Evolutionary conservation across 345 rosid genomes (phyloP), one percentile per base, ranked within the genome.

Genomic region (Eucalyptus polyanthemos): DNA sequence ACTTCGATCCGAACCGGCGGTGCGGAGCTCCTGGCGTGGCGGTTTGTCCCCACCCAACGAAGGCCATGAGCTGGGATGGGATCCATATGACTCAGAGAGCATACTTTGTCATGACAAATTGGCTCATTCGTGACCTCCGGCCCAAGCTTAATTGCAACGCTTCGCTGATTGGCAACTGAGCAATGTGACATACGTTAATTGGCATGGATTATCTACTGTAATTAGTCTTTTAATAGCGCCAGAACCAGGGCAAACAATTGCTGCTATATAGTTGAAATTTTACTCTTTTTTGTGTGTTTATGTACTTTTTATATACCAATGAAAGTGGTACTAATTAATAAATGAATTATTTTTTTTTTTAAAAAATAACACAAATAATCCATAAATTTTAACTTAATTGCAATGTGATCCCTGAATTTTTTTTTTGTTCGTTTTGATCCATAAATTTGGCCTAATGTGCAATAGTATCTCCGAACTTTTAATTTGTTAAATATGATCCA

Each of bases 41-140:
- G 3, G 87, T 90, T 24, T 93, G 94, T 80, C 24, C 54, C 3
- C 50, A 92, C 44, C 91, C 89, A 3, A 42, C 86, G 13, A 47
- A 67, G 25, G 47, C 47, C 27, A 60, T 92, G 6, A 87, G 88
- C 62, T 93, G 94, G 93, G 94, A 93, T 47, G 93, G 92, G 65
- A 22, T 89, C 62, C 88, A 89, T 45, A 47, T 89, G 62, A 87
- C 86, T 7, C 76, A 87, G 80, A 62, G 34, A 54, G 88, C 76
- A 9, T 60, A 60, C 45, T 34, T 0, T 6, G 31, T n/a, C 50
- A 60, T 87, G 47, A 27, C 88, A 25, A n/a, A 60, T 37, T 49
- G 56, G 54, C 87, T 86, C 37, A 22, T 86, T 50, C 56, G 7
- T 19, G 87, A 86, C 37, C 51, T 86, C 1, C 0, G 31, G 87